Evolutionary conservation across 2,329 filamentous ascomycete genomes (phyloP), one percentile per base, ranked within the genome.

Genomic region (Zymoseptoria tritici): DNA sequence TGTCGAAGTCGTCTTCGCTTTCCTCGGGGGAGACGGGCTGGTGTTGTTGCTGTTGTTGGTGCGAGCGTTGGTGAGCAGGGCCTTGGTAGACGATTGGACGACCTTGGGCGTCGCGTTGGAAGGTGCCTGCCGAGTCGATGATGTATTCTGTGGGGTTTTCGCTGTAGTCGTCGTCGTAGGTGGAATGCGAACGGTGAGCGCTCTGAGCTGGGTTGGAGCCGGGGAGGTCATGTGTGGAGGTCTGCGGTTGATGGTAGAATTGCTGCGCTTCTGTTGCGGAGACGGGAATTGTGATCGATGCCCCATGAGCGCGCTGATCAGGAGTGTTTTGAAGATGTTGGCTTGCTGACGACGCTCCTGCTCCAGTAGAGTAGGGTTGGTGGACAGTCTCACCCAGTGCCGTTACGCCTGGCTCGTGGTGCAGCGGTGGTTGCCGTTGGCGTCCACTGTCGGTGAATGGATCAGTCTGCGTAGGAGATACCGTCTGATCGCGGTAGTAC

Each of bases 141-240:
- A 83, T 81, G 74, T 89, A 91, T 73, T 91, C 88, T 73, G 88
- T 88, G 75, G 86, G 85, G 72, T 81, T 85, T 72, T 89, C 87
- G 59, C 83, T 87, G 61, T 76, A 76, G 59, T 73, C 73, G 59
- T 72, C 75, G 21, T 74, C 77, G 60, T 79, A 79, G 57, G 65
- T 66, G 20, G 58, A 57, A 49, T 70, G 64, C 9, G 67, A 69
- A 13, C 61, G 66, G 3, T 13, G 5, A n/a, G 13, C 36, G 36
- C 36, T n/a, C 16, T 46, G 36, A 16, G 36, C 36, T 13, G 36
- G 11, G 5, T 46, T 46, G 36, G 36, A 46, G 7, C 36, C 36
- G 36, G 36, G 36, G 2, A 46, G 36, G 36, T 46, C 36, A 46
- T 46, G 36, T 4, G 36, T 46, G 16, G 36, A 46, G 13, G 36